Base-by-base conservation (phyloP, 2,329 filamentous ascomycete species). In the Myriosclerotinia duriaeana region DNA sequence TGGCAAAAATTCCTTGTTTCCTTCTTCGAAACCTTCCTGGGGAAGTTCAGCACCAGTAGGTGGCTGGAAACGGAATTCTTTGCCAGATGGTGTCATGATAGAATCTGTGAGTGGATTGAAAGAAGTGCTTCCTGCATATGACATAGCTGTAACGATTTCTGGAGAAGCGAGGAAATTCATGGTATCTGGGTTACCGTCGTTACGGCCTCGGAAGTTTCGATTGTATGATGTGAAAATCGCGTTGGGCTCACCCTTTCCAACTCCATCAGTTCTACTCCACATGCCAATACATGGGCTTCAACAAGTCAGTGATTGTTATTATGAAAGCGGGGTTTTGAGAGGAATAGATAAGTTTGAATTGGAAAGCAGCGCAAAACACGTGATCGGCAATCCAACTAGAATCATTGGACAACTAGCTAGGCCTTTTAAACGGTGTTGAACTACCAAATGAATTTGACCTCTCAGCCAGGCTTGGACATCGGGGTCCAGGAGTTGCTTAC, bases 141-240 rank as follows among this genome's bases (percentile, higher is more conserved):
- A 87, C 88, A 99, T 94, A 61, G 95, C 95, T 5, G 95, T 98
- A 69, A 99, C 95, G 67, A 99, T 87, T 79, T 99, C 95, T 8
- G 95, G 95, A 0, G 93, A 97, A 12, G 95, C 94, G 63, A 99
- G 86, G 81, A 99, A 99, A 84, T 98, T 99, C 93, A 98, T 97
- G 11, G 95, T 99, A 53, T 90, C 89, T 30, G 91, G 89, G 82
- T 99, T 99, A 69, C 95, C 95, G 76, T 99, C 95, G 78, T 99
- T 99, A 71, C 95, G 91, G 69, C 92, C 94, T 61, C 91, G 91
- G 83, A 99, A 99, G 81, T 99, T 99, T 69, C 95, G 91, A 84
- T 99, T 99, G 83, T 97, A 99, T 0, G 93, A 97, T 12, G 93
- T 94, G 75, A 99, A 87, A 74, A 99, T 98, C 69, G 95, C 95